Evolutionary conservation across 306 rosid genomes (phyloP).

Genomic region (Vigna hirtella): DNA sequence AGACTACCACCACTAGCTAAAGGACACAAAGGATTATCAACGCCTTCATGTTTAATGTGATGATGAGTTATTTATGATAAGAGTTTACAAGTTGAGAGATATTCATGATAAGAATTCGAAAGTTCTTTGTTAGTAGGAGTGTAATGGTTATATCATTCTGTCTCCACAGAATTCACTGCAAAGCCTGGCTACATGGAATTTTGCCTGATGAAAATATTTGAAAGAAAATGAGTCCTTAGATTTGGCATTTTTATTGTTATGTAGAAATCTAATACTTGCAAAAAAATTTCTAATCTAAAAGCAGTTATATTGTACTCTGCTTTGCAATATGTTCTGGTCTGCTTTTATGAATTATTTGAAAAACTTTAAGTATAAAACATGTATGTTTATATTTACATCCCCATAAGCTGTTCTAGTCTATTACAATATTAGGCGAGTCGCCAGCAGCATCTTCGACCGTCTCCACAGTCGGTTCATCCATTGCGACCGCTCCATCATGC

Average conservation of each 20-base stretch:
- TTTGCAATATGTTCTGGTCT: background rate
- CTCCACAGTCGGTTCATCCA: too few relatives aligned
- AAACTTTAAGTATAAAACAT: too few relatives aligned
- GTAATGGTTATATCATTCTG: background rate
- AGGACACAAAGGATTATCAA: slow-evolving; percentile 17
- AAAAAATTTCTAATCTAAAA: background rate
- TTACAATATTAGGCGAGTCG: too few relatives aligned
- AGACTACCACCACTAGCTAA: slow-evolving; percentile 16
- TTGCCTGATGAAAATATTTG: background rate
- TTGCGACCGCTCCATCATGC: too few relatives aligned
- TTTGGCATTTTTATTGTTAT: slow-evolving; percentile 17
- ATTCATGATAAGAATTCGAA: slow-evolving; percentile 30
- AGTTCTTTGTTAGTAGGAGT: background rate
- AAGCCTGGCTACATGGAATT: background rate
- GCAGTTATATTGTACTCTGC: background rate
- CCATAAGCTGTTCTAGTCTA: too few relatives aligned
- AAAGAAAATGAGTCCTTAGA: background rate
- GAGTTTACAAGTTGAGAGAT: background rate
- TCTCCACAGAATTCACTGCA: background rate
- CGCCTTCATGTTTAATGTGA: slow-evolving; percentile 14
- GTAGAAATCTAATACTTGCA: background rate
- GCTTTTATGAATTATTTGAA: background rate
- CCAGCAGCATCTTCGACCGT: too few relatives aligned
- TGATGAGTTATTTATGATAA: background rate
- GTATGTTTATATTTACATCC: too few relatives aligned